Evolutionary conservation across 2,329 filamentous ascomycete genomes (phyloP), one percentile per base, ranked within the genome.

Genomic region (Malbranchea cinnamomea): DNA sequence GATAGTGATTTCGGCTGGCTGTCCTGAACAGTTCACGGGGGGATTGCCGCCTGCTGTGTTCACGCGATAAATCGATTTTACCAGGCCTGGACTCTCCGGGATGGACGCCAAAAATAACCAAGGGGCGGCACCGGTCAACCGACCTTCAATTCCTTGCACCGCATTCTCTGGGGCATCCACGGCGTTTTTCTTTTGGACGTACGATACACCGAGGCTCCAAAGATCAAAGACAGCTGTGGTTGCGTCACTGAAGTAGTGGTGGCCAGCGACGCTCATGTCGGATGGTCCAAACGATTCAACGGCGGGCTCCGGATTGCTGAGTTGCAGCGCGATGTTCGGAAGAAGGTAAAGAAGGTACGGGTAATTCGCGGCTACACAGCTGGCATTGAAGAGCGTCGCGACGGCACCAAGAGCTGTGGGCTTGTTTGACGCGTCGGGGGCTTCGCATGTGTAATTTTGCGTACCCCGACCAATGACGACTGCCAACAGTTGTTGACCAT

Each of bases 401-500:
- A 82, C 49, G 31, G 87, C 87, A 39, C 87, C 87, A 28, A 63
- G 54, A 11, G 74, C 64, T 6, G 61, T 63, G 9, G 87, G 85
- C 0, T 57, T 58, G 0, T 71, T 67, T 3, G 67, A 68, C 2
- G 68, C 49, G 42, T 78, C 68, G 38, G 56, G 56, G 31, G 66
- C 59, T 35, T 69, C 62, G 63, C 87, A 94, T 30, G 82, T 91
- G 63, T 94, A 95, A 67, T 94, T 94, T 60, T 63, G 59, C 5
- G 80, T 89, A 36, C 87, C 87, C 25, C 82, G 76, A 45, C 87
- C 87, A 38, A 94, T 63, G 48, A 78, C 81, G 32, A 94, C 78
- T 55, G 91, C 81, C 48, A 71, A 68, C 29, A 91, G 64, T 3
- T 49, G 60, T 17, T 81, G 61, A 33, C 75, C 78, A 5, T 60